Base-by-base conservation (phyloP, 768 basidiomycete genomes). In the Boletus rex-veris region DNA sequence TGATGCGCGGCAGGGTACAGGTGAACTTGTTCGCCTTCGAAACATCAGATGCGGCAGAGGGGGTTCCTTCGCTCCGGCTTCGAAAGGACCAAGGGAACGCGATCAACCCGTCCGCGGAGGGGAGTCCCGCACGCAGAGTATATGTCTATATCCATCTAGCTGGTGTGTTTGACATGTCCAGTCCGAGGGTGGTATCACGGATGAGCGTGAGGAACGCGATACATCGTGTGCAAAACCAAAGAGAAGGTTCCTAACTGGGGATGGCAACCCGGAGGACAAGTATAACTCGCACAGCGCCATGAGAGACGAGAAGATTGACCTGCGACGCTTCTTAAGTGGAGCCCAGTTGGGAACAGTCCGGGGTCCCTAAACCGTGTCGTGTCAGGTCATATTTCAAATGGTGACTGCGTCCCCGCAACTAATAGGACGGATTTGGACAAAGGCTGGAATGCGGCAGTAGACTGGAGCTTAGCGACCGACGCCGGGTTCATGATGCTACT, bases 101-200 rank as follows among this genome's bases (percentile, higher is more conserved):
- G 52, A 63, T 60, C 55, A 59, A 49, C n/a, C 64, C 61, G 58
- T 63, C 57, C 63, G 63, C 63, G 60, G 63, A 65, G 52, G 53
- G 55, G 64, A 50, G 48, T 48, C 44, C 52, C 59, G 55, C 50
- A 28, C 35, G 30, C 46, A 14, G 40, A 36, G 15, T 16, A 36
- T 14, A 41, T 12, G 11, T 14, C 52, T 33, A 55, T 46, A 37
- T 55, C n/a, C 31, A 64, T 50, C 45, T 41, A 10, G 46, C 42
- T n/a, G 39, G 28, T 28, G 39, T 8, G 54, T 56, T 46, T 55
- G 57, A 50, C 53, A 49, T 19, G 61, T 40, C 21, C 24, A 46
- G 37, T 64, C 37, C 55, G 52, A 65, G 50, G 44, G 54, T 35
- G 19, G 18, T 37, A 26, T 53, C 39, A 52, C 49, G 42, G 40